phyloP scores from a whole-genome alignment of 2,329 filamentous ascomycete species.

The Colletotrichum agaves region DNA sequence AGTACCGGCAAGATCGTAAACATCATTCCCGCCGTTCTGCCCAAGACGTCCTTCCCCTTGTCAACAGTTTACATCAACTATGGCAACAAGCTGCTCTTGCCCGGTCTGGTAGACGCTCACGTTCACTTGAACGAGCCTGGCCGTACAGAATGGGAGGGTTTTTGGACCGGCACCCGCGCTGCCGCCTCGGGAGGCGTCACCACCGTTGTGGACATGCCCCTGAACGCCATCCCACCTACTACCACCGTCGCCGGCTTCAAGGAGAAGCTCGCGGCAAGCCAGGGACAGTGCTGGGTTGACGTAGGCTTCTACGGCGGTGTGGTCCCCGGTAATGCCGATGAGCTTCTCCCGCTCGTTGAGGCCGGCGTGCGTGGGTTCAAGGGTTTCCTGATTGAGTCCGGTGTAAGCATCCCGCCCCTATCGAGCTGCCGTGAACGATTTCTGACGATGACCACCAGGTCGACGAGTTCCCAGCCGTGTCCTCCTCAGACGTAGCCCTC shows the following conservation, averaged over 20 bases:
- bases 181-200: slow-evolving; percentile 97
- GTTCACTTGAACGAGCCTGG: slow-evolving; percentile 98
- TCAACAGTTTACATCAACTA: slow-evolving; percentile 83
- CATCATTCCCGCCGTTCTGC: slow-evolving; percentile 79
- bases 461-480: slow-evolving; percentile 95
- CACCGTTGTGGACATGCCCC: slow-evolving; percentile 96
- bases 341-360: slow-evolving; percentile 83
- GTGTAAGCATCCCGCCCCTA: slow-evolving; percentile 65
- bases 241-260: slow-evolving; percentile 85
- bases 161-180: slow-evolving; percentile 92
- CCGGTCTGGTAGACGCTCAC: slow-evolving; percentile 94
- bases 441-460: slow-evolving; percentile 64
- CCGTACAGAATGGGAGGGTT: slow-evolving; percentile 97
- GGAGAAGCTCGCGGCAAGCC: slow-evolving; percentile 86
- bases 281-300: slow-evolving; percentile 95
- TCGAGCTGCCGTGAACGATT: background rate
- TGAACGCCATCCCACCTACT: slow-evolving; percentile 96
- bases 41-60: slow-evolving; percentile 76
- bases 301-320: slow-evolving; percentile 98
- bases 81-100: slow-evolving; percentile 84
- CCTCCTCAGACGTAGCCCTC: slow-evolving; percentile 78
- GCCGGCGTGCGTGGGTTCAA: slow-evolving; percentile 96
- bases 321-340: slow-evolving; percentile 85
- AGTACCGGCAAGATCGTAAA: slow-evolving; percentile 85
- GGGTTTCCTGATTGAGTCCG: slow-evolving; percentile 96